phyloP scores from a whole-genome alignment of 768 basidiomycete genomes.

The Mycena latifolia region DNA sequence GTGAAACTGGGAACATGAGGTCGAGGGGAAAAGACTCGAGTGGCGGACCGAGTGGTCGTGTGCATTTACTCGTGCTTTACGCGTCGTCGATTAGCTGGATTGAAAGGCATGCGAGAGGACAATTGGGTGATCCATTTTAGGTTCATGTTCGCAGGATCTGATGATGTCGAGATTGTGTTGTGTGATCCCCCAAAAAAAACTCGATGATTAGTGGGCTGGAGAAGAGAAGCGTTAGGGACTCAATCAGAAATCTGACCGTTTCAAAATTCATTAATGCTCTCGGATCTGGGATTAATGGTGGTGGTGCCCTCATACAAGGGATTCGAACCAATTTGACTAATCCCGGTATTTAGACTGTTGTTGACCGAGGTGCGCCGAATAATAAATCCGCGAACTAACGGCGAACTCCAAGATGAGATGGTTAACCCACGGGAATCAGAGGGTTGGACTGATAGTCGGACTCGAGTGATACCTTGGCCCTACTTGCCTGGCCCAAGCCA shows the following conservation, averaged over 20 bases:
- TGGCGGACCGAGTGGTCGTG: background rate
- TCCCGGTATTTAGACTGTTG: background rate
- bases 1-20: too few relatives aligned
- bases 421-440: conserved; percentile 18
- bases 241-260: conserved; percentile 29
- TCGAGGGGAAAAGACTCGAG: background rate
- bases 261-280: conserved; percentile 6
- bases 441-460: too few relatives aligned
- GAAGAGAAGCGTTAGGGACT: conserved; percentile 22
- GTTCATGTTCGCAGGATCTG: background rate
- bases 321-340: too few relatives aligned
- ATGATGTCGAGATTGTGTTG: background rate
- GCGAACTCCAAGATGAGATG: background rate
- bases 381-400: background rate
- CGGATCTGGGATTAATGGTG: conserved; percentile 4
- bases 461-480: too few relatives aligned
- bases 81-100: background rate
- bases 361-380: background rate
- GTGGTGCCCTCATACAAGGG: background rate
- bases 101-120: background rate
- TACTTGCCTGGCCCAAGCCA: too few relatives aligned
- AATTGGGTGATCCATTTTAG: background rate
- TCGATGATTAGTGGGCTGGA: conserved; percentile 31
- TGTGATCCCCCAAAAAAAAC: conserved; percentile 18
- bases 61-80: background rate